Percentiles rank a stretch among this genome's conserved stretches.
These are phyloP conservation scores for Passalora sequoiae DNA, from an alignment of 2,329 filamentous ascomycete genomes.

Conservation along the genomic window DNA sequence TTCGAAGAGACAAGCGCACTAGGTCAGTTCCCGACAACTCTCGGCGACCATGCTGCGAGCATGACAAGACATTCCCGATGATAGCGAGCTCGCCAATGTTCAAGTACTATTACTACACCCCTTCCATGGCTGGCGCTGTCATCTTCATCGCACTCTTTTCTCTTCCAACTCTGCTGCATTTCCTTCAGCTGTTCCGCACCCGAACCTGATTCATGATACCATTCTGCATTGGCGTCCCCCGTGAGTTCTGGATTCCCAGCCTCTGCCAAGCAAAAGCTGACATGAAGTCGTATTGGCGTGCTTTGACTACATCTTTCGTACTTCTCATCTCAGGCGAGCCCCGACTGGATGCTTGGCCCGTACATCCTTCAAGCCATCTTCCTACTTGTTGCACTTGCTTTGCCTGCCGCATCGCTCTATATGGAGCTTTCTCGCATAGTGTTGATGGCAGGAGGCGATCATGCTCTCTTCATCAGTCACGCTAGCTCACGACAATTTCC, in stretches of 20 bases:
- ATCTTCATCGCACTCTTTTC: slow-evolving; percentile 31
- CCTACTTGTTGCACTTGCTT: slow-evolving; percentile 46
- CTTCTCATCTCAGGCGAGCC: slow-evolving; percentile 41
- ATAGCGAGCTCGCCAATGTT: too few species aligned
- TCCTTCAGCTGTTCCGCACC: slow-evolving; percentile 35
- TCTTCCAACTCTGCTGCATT: slow-evolving; percentile 33
- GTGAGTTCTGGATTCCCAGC: slow-evolving; percentile 25
- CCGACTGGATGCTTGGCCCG: slow-evolving; percentile 36
- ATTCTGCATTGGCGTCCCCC: slow-evolving; percentile 45
- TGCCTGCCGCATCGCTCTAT: slow-evolving; percentile 49
- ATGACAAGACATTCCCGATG: too few species aligned
- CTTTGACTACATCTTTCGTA: slow-evolving; percentile 50
- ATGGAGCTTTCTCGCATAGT: slow-evolving; percentile 47
- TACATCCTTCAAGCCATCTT: slow-evolving; percentile 44
- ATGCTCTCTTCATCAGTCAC: slow-evolving; percentile 39
- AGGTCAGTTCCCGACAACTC: too few species aligned
- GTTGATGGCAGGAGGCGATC: slow-evolving; percentile 39
- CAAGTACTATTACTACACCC: slow-evolving; percentile 11
- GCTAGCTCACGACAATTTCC: slow-evolving; percentile 46
- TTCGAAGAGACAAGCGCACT: too few species aligned
- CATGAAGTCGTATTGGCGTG: too few species aligned
- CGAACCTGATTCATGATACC: slow-evolving; percentile 50
- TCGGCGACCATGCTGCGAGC: background rate
- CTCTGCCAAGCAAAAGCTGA: slow-evolving; percentile 36
- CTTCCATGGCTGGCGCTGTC: slow-evolving; percentile 18